phyloP scores from a whole-genome alignment of 352 stramenopile genomes.

The Nothophytophthora sp. region DNA sequence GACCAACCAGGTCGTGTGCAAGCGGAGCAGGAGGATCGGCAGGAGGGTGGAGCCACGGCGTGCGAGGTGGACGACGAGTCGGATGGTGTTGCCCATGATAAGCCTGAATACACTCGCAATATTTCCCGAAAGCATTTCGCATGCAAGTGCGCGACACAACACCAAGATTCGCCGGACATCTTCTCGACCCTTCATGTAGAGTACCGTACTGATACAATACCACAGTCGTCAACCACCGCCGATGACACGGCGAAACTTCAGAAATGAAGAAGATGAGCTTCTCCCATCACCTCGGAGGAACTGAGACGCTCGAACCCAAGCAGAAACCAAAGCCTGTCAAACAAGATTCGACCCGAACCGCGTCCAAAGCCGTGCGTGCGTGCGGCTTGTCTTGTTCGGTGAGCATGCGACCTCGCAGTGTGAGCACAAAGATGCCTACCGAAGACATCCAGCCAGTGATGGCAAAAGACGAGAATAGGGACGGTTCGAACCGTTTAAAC shows the following conservation, averaged over 20 bases:
- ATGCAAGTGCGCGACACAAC: too few species aligned
- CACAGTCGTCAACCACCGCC: slow-evolving; percentile 9
- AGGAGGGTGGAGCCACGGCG: too few species aligned
- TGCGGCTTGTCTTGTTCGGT: background rate
- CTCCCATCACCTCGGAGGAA: slow-evolving; percentile 1
- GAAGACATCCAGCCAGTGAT: background rate
- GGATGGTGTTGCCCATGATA: too few species aligned
- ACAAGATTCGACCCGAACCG: background rate
- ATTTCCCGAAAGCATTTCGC: too few species aligned
- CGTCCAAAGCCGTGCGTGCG: background rate
- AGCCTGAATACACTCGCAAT: too few species aligned
- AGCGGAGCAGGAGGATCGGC: too few species aligned
- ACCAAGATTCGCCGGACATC: too few species aligned
- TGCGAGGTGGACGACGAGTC: too few species aligned
- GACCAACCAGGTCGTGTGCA: too few species aligned
- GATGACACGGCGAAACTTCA: slow-evolving; percentile 30
- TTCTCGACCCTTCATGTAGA: background rate
- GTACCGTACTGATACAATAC: background rate
- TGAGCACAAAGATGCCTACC: too few species aligned
- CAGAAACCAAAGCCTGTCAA: background rate
- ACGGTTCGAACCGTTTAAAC: background rate
- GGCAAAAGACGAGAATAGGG: background rate
- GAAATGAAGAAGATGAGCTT: slow-evolving; percentile 19
- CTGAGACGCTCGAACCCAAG: too few species aligned
- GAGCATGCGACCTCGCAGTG: too few species aligned